These are phyloP conservation scores for Tulasnella sp. DNA, from an alignment of 768 basidiomycete genomes.

Conservation along the genomic window DNA sequence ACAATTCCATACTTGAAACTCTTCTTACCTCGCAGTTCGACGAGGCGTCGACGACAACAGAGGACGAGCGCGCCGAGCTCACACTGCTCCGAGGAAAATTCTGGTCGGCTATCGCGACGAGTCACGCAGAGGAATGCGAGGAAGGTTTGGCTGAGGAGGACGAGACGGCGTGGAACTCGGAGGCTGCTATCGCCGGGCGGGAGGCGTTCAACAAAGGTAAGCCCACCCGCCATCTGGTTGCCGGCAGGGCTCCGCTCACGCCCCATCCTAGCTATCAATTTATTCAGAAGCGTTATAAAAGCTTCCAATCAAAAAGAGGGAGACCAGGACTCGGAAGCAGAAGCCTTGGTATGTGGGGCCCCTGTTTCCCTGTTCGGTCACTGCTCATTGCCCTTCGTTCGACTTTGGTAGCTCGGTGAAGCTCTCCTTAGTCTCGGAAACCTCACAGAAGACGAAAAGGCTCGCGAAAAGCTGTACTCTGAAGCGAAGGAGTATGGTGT, in stretches of 20 bases:
- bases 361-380: neutral
- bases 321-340: neutral
- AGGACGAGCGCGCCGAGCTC: neutral
- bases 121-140: constrained; percentile 30
- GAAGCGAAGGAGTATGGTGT: constrained; percentile 37
- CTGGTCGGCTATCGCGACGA: neutral
- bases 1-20: constrained; percentile 5
- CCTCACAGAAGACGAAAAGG: constrained; percentile 47
- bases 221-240: neutral
- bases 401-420: constrained; percentile 45
- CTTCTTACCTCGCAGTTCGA: neutral
- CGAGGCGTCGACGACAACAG: neutral
- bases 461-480: constrained; percentile 51
- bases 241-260: neutral
- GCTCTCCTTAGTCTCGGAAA: constrained; percentile 58
- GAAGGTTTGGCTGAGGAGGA: constrained; percentile 52
- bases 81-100: neutral
- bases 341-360: neutral
- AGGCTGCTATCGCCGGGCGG: constrained; percentile 55
- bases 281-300: neutral
- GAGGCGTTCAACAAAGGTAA: constrained; percentile 35
- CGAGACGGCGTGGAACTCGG: constrained; percentile 46
- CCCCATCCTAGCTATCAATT: neutral
- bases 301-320: neutral
- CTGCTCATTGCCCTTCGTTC: neutral